Evolutionary conservation across 768 basidiomycete genomes (phyloP).

Genomic region (Podaxis rugospora): DNA sequence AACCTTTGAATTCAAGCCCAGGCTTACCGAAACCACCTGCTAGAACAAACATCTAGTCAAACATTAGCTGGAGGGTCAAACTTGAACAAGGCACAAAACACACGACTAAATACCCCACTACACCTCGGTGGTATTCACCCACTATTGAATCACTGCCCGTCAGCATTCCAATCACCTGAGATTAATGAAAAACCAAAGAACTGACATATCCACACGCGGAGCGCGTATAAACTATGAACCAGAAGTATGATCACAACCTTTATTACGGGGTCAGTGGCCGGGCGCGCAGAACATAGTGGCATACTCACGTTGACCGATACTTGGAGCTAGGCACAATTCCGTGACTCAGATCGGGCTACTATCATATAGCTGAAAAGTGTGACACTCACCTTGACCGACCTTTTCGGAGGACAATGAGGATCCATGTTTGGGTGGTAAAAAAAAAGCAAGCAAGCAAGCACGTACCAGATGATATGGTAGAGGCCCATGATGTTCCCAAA

Average conservation of each 20-base stretch:
- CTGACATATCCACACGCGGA: conserved; percentile 44
- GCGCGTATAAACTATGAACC: conserved; percentile 44
- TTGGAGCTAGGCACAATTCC: conserved; percentile 29
- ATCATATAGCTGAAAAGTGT: neutral
- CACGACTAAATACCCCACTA: conserved; percentile 23
- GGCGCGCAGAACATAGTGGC: neutral
- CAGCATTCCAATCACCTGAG: conserved; percentile 22
- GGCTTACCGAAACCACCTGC: conserved; percentile 34
- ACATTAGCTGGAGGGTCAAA: neutral
- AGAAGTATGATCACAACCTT: conserved; percentile 38
- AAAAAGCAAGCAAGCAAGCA: neutral
- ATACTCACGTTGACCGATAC: conserved; percentile 35
- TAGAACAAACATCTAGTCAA: conserved; percentile 27
- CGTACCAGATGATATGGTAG: conserved; percentile 26
- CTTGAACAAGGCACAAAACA: neutral
- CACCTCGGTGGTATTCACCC: conserved; percentile 21
- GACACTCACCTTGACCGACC: conserved; percentile 29
- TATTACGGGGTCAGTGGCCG: neutral
- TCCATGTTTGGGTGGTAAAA: neutral
- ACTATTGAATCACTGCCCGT: conserved; percentile 12
- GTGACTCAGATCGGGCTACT: neutral
- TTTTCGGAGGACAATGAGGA: conserved; percentile 10
- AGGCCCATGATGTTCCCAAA: conserved; percentile 28
- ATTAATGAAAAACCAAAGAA: conserved; percentile 12
- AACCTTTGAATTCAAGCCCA: neutral